Percentiles rank a stretch among this genome's conserved stretches.
phyloP scores from a whole-genome alignment of 139 green algal species.

The Klebsormidium nitens region DNA sequence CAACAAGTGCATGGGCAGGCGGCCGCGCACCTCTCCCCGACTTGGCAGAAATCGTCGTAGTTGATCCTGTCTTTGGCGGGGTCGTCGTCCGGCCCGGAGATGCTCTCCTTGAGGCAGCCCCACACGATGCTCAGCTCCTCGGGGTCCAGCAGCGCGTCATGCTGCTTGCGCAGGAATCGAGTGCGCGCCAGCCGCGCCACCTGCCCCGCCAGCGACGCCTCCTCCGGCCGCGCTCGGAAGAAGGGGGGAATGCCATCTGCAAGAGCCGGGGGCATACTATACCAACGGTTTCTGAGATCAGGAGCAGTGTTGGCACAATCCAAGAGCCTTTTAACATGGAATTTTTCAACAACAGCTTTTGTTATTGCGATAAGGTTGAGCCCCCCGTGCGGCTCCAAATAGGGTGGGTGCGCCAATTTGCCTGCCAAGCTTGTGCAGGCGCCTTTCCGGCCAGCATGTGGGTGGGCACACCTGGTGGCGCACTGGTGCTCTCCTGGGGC shows the following conservation, averaged over 20 bases:
- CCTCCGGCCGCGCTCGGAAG: not conserved
- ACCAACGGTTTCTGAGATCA: not conserved
- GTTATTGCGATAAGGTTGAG: no score
- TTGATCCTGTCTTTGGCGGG: slow-evolving; percentile 15
- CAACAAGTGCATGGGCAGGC: no score
- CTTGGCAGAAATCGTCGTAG: slow-evolving; percentile 28
- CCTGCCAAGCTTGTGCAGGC: no score
- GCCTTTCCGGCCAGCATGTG: not conserved
- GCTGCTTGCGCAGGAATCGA: no score
- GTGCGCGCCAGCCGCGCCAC: no score
- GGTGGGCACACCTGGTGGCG: not conserved
- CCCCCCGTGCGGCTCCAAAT: no score
- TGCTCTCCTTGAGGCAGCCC: slow-evolving; percentile 6
- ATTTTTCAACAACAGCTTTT: no score
- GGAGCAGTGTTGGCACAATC: no score
- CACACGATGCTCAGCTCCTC: slow-evolving; percentile 21
- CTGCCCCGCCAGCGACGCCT: slow-evolving; percentile 1
- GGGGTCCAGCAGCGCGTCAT: slow-evolving; percentile 8
- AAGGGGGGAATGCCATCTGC: not conserved
- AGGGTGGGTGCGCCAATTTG: no score
- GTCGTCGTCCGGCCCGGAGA: not conserved
- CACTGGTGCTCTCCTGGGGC: not conserved
- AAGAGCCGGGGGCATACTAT: not conserved
- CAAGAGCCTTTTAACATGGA: no score
- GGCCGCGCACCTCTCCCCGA: not conserved